Evolutionary conservation across 371 early-diverging fungal species (phyloP).

Genomic region (Mortierella sp.): DNA sequence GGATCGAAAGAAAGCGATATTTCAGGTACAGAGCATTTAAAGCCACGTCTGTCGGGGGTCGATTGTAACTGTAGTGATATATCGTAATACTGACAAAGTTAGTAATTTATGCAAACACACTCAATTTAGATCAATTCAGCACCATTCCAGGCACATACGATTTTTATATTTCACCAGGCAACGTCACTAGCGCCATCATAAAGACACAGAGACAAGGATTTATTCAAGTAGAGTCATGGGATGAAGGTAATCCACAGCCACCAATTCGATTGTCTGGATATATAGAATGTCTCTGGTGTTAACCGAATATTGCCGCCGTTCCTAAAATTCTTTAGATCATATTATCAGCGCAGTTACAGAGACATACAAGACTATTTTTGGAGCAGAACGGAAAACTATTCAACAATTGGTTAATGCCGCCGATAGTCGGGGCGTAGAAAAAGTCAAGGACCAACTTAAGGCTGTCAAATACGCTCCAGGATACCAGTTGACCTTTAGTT

Average conservation of each 20-base stretch:
- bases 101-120: not conserved
- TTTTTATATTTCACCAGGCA: slow-evolving; percentile 51
- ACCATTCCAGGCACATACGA: slow-evolving; percentile 53
- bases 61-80: not conserved
- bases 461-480: slow-evolving; percentile 79
- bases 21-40: slow-evolving; percentile 8
- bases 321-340: slow-evolving; percentile 15
- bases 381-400: slow-evolving; percentile 52
- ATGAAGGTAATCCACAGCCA: slow-evolving; percentile 26
- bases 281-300: not conserved
- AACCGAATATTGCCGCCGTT: not conserved
- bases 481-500: slow-evolving; percentile 83
- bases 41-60: not conserved
- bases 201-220: slow-evolving; percentile 53
- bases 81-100: not conserved
- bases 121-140: slow-evolving; percentile 23
- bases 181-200: slow-evolving; percentile 20
- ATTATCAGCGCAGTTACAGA: slow-evolving; percentile 32
- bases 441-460: slow-evolving; percentile 73
- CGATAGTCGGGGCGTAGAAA: slow-evolving; percentile 6
- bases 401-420: slow-evolving; percentile 42
- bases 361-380: slow-evolving; percentile 57
- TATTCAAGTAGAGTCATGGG: slow-evolving; percentile 49
- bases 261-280: not conserved
- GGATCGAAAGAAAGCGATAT: slow-evolving; percentile 27